Conservation (phyloP, 2,329 filamentous ascomycete species). For the Amylocarpus encephaloides region DNA sequence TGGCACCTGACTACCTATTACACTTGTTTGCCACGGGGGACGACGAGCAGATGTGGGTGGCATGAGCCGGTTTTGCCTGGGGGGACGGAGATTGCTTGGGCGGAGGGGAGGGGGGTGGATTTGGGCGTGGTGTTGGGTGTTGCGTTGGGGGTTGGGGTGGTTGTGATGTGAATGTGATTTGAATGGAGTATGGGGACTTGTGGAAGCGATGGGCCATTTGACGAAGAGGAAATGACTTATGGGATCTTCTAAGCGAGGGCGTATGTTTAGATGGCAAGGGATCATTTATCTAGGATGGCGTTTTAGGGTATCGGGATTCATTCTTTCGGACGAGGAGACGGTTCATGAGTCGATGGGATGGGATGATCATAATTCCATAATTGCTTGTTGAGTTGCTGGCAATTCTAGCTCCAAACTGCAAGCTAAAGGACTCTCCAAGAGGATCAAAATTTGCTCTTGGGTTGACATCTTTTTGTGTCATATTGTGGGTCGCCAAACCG, state of each 20-base stretch:
- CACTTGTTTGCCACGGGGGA: constrained; percentile 22
- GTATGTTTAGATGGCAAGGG: too few relatives aligned
- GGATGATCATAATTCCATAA: background rate
- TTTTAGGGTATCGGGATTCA: too few relatives aligned
- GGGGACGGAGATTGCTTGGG: constrained; percentile 25
- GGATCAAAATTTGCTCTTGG: too few relatives aligned
- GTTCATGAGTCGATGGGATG: background rate
- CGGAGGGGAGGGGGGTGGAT: constrained; percentile 4
- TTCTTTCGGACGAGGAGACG: too few relatives aligned
- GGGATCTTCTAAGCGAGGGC: too few relatives aligned
- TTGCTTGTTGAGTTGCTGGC: background rate
- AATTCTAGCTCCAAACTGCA: background rate
- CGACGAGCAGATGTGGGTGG: constrained; percentile 23
- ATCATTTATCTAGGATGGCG: too few relatives aligned
- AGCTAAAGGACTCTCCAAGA: background rate
- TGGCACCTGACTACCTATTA: constrained; percentile 29
- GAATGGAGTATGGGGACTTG: background rate
- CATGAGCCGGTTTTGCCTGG: constrained; percentile 27
- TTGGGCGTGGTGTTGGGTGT: constrained; percentile 7
- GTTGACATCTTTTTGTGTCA: too few relatives aligned
- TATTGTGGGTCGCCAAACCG: too few relatives aligned
- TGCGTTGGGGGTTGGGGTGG: constrained; percentile 6
- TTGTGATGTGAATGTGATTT: constrained; percentile 3
- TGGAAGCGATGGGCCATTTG: background rate
- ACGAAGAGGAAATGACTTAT: background rate